phyloP scores from a whole-genome alignment of 2,329 filamentous ascomycete genomes.

The Aspergillus caelatus region DNA sequence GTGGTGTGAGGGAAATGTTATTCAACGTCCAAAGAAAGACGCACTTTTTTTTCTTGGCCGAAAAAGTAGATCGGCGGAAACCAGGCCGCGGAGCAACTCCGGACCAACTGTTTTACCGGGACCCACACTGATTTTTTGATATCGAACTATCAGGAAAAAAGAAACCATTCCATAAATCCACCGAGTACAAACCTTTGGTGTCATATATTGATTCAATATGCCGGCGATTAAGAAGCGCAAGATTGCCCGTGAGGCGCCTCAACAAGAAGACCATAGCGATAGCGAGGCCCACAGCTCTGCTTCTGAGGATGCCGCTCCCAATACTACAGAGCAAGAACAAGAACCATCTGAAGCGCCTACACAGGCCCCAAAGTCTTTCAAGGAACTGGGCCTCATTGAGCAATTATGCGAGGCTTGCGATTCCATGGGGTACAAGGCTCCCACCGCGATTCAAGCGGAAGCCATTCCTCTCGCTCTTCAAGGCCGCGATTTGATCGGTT shows the following conservation, averaged over 20 bases:
- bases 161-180: background rate
- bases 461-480: conserved; percentile 80
- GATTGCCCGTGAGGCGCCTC: conserved; percentile 29
- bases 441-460: conserved; percentile 86
- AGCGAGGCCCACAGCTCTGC: conserved; percentile 27
- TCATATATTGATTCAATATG: conserved; percentile 30
- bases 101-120: conserved; percentile 42
- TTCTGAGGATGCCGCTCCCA: conserved; percentile 17
- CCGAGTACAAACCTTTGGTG: background rate
- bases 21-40: conserved; percentile 15
- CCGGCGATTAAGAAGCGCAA: conserved; percentile 45
- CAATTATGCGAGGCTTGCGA: conserved; percentile 87
- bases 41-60: conserved; percentile 37
- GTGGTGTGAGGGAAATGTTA: conserved; percentile 5
- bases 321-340: conserved; percentile 3
- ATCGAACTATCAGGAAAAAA: conserved; percentile 1
- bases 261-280: conserved; percentile 24
- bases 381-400: conserved; percentile 73
- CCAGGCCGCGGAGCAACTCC: conserved; percentile 30
- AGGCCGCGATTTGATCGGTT: conserved; percentile 84
- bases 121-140: conserved; percentile 27
- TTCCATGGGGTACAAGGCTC: conserved; percentile 76
- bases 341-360: conserved; percentile 3
- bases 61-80: conserved; percentile 35
- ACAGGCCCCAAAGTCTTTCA: conserved; percentile 49